Percentiles rank a stretch among this genome's conserved stretches.
These are phyloP conservation scores for Penicillium coffeae DNA, from an alignment of 495 filamentous ascomycete genomes.

Conservation along the genomic window DNA sequence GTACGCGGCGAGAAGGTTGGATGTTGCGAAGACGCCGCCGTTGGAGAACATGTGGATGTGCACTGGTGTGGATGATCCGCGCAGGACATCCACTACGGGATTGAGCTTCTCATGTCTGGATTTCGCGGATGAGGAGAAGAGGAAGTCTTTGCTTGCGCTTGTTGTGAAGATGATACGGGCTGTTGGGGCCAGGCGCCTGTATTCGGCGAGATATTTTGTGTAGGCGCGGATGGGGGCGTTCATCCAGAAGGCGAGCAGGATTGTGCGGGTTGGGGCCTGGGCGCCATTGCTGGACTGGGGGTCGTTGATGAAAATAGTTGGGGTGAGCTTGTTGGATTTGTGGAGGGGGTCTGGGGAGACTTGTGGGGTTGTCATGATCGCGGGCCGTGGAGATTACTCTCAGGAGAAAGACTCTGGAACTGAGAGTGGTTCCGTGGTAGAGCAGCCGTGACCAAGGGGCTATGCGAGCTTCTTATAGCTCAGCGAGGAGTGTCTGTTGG, in stretches of 20 bases:
- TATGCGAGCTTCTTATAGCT: too few species aligned
- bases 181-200: slow-evolving; percentile 30
- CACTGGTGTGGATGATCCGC: slow-evolving; percentile 11
- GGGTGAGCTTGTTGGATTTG: background rate
- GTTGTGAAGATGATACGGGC: slow-evolving; percentile 39
- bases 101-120: slow-evolving; percentile 28
- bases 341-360: background rate
- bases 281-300: background rate
- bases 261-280: background rate
- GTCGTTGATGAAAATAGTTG: background rate
- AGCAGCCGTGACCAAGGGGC: too few species aligned
- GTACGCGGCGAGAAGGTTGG: slow-evolving; percentile 32
- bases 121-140: slow-evolving; percentile 20
- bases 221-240: slow-evolving; percentile 27
- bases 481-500: too few species aligned
- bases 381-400: too few species aligned
- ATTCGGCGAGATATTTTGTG: slow-evolving; percentile 37
- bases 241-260: background rate
- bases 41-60: slow-evolving; percentile 45
- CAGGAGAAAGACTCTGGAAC: too few species aligned
- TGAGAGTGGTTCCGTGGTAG: too few species aligned
- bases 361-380: background rate
- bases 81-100: slow-evolving; percentile 37
- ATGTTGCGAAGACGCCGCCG: slow-evolving; percentile 32
- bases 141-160: slow-evolving; percentile 35